Evolutionary conservation across 2,329 filamentous ascomycete species (phyloP).

Genomic region (Trichoderma endophyticum): DNA sequence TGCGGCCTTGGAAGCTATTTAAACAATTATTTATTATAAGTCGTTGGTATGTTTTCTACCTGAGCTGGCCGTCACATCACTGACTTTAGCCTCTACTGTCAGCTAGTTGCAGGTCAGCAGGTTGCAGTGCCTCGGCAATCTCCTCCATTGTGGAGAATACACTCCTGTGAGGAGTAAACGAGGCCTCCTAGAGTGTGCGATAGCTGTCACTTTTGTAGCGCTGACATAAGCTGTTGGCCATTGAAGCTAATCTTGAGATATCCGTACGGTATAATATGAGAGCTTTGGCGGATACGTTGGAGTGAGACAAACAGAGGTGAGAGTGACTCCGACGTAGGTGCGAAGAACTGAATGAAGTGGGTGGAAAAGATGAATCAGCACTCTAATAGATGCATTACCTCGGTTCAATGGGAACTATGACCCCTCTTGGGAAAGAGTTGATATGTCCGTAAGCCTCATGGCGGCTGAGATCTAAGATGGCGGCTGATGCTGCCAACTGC

Average conservation of each 20-base stretch:
- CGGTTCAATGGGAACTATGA: not conserved
- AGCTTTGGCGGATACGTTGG: not conserved
- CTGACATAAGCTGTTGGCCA: not conserved
- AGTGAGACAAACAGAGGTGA: not conserved
- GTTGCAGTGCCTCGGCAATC: not conserved
- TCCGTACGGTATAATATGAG: not conserved
- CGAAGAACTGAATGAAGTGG: not conserved
- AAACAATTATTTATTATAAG: not conserved
- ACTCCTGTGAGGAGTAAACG: not conserved
- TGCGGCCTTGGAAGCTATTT: not conserved
- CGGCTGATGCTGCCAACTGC: not conserved
- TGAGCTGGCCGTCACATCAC: not conserved
- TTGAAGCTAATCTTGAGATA: not conserved
- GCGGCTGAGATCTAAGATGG: not conserved
- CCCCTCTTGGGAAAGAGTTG: not conserved
- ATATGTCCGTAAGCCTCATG: not conserved
- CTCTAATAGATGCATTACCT: not conserved
- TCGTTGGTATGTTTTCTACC: not conserved
- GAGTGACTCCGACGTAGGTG: not conserved
- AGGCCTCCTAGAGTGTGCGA: not conserved
- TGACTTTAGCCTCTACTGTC: not conserved
- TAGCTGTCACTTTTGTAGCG: not conserved
- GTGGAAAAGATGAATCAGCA: not conserved
- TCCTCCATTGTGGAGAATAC: not conserved
- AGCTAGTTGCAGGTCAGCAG: not conserved